A percentile compares a stretch with the other conserved stretches of the same genome.
phyloP scores from a whole-genome alignment of 139 green algal species.

The Closterium sp. region DNA sequence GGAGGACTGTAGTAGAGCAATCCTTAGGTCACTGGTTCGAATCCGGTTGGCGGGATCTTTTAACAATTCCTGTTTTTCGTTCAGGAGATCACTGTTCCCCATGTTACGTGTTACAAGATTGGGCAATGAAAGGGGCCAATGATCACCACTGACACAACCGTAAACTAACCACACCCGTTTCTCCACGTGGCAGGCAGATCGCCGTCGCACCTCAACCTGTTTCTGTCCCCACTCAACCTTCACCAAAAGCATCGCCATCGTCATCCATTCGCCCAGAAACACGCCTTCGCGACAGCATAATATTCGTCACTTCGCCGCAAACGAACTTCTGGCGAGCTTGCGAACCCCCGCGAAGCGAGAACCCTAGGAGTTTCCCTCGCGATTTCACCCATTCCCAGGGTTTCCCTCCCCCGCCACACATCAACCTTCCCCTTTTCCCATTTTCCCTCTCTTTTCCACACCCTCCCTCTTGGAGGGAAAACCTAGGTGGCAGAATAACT shows the following conservation, averaged over 20 bases:
- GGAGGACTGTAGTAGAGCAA: conserved; percentile 37
- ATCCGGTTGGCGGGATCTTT: conserved; percentile 24
- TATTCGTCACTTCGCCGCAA: too few relatives aligned
- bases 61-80: not conserved
- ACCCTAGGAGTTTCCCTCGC: not conserved
- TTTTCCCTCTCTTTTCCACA: not conserved
- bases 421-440: not conserved
- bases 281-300: not conserved
- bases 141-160: not conserved
- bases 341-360: not conserved
- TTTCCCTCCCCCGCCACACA: not conserved
- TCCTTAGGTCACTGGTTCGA: conserved; percentile 46
- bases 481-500: not conserved
- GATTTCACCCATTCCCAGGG: not conserved
- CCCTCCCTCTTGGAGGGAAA: not conserved
- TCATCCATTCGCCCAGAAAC: not conserved
- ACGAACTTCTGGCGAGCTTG: too few relatives aligned
- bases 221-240: not conserved
- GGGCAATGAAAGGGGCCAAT: not conserved
- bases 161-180: not conserved
- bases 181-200: not conserved
- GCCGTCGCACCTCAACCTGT: not conserved
- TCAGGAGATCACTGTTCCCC: too few relatives aligned
- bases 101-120: not conserved
- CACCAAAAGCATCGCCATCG: not conserved